Conservation (phyloP, 306 rosid genomes). For the Quercus mongolica region DNA sequence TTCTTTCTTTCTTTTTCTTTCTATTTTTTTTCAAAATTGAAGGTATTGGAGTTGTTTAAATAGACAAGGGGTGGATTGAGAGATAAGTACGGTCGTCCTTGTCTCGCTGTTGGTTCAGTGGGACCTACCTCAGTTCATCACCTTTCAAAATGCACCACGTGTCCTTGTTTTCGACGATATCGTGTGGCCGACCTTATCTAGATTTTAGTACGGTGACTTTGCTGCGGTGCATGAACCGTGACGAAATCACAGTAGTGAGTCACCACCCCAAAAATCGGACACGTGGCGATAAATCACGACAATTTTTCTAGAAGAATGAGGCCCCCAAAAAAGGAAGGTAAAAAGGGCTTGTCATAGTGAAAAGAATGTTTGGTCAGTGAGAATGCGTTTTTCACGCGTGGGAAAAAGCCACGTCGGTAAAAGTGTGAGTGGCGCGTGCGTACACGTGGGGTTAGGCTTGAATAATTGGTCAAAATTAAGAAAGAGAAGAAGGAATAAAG, state of each 20-base stretch:
- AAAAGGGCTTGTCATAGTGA: no score
- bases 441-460: slow-evolving; percentile 66
- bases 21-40: slow-evolving; percentile 5
- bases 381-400: slow-evolving; percentile 49
- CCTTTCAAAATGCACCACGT: slow-evolving; percentile 43
- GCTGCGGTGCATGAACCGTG: slow-evolving; percentile 45
- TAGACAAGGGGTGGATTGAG: neutral
- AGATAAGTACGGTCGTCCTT: slow-evolving; percentile 46
- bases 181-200: slow-evolving; percentile 74
- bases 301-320: slow-evolving; percentile 12
- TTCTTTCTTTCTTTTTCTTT: slow-evolving; percentile 11
- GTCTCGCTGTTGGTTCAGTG: slow-evolving; percentile 13
- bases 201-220: slow-evolving; percentile 27
- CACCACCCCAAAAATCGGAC: neutral
- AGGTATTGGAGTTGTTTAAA: slow-evolving; percentile 43
- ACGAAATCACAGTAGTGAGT: neutral
- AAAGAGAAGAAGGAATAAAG: slow-evolving; percentile 11
- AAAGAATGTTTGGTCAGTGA: neutral
- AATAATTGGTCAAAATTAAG: slow-evolving; percentile 26
- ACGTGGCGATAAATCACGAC: slow-evolving; percentile 15
- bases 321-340: no score
- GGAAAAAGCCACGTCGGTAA: slow-evolving; percentile 40
- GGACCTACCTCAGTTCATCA: slow-evolving; percentile 32
- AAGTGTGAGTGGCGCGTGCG: slow-evolving; percentile 32
- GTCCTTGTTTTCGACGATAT: slow-evolving; percentile 15